Conservation (phyloP, 2,329 filamentous ascomycete genomes). For the Penicillium sclerotiorum region DNA sequence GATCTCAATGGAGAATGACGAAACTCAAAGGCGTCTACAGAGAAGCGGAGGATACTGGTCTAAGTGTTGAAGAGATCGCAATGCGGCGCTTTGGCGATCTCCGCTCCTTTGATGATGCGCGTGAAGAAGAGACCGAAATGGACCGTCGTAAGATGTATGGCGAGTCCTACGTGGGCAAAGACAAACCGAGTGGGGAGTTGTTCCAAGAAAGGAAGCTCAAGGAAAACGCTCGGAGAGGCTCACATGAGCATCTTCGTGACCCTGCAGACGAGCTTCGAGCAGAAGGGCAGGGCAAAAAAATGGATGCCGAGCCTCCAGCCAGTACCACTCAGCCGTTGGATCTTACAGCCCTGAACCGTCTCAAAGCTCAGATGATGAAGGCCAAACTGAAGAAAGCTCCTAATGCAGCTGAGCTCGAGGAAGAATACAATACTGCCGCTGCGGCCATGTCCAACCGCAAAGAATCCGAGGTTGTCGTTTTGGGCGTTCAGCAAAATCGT, state of each 20-base stretch:
- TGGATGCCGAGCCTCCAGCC: conserved; percentile 58
- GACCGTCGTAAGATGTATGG: conserved; percentile 83
- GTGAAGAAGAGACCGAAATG: conserved; percentile 90
- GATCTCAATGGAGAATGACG: conserved; percentile 95
- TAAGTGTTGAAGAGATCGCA: conserved; percentile 79
- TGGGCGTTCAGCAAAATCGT: conserved; percentile 86
- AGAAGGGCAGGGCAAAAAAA: conserved; percentile 58
- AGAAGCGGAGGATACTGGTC: conserved; percentile 71
- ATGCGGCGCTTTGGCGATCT: conserved; percentile 79
- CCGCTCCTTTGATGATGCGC: conserved; percentile 84
- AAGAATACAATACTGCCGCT: conserved; percentile 77
- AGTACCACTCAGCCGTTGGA: conserved; percentile 62
- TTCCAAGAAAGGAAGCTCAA: conserved; percentile 74
- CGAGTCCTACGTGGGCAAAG: conserved; percentile 77
- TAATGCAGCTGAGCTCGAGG: conserved; percentile 75
- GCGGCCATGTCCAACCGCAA: conserved; percentile 61
- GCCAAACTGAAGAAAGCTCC: conserved; percentile 81
- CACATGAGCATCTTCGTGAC: conserved; percentile 31
- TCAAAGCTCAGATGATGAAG: conserved; percentile 95
- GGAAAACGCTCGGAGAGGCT: conserved; percentile 51
- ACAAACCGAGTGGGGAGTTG: conserved; percentile 85
- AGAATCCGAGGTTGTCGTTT: conserved; percentile 71
- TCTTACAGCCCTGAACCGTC: conserved; percentile 78
- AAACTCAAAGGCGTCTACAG: conserved; percentile 86
- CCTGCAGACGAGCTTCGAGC: conserved; percentile 40